phyloP scores from a whole-genome alignment of 2,329 filamentous ascomycete species.

The Thelonectria olida region DNA sequence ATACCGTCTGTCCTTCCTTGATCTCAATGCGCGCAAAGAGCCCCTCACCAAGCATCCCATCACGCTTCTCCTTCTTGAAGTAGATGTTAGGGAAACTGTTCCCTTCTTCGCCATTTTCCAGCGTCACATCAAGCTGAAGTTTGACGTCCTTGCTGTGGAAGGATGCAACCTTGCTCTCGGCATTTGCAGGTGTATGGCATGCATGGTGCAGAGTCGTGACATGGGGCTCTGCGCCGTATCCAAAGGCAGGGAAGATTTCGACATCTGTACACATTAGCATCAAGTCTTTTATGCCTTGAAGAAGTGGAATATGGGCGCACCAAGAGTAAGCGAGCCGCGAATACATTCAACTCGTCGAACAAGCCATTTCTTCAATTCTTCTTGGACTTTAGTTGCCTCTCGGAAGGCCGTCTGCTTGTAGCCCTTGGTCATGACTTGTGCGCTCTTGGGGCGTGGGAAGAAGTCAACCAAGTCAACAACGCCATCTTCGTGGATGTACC shows the following conservation, averaged over 20 bases:
- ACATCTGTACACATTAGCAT: constrained; percentile 57
- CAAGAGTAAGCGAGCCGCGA: constrained; percentile 70
- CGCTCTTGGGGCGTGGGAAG: constrained; percentile 74
- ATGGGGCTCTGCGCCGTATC: constrained; percentile 73
- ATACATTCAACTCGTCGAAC: constrained; percentile 78
- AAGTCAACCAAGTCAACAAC: constrained; percentile 80
- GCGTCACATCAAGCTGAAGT: constrained; percentile 73
- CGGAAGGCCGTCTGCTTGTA: constrained; percentile 62
- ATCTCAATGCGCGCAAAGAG: constrained; percentile 68
- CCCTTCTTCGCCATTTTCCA: constrained; percentile 62
- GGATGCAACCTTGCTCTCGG: constrained; percentile 66
- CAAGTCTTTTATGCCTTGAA: neutral
- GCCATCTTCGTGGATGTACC: constrained; percentile 80
- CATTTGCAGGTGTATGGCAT: constrained; percentile 48
- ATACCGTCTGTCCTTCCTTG: constrained; percentile 73
- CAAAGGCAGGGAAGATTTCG: constrained; percentile 77
- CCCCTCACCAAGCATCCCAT: constrained; percentile 68
- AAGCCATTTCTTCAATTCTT: constrained; percentile 75
- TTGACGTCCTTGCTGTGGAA: constrained; percentile 68
- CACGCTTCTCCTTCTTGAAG: constrained; percentile 63
- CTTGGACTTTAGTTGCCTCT: constrained; percentile 62
- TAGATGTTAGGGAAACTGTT: constrained; percentile 59
- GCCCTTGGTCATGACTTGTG: constrained; percentile 58
- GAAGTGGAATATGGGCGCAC: constrained; percentile 42
- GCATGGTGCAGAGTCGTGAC: constrained; percentile 63